Conservation (phyloP, 2,329 filamentous ascomycete genomes). For the Xylariaceae sp. region DNA sequence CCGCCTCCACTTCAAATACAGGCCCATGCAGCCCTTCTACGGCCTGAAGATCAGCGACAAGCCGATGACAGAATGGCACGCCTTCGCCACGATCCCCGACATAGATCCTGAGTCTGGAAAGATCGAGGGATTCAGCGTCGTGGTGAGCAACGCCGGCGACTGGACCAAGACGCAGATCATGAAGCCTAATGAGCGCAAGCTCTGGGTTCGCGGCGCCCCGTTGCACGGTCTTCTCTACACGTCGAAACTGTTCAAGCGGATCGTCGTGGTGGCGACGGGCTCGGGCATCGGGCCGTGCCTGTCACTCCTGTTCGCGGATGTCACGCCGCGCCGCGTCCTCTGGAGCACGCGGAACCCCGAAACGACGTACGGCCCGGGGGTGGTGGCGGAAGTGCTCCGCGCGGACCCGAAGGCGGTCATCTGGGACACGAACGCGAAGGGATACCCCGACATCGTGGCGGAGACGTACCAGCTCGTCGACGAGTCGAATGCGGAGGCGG, state of each 20-base stretch:
- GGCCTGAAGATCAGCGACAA: constrained; percentile 58
- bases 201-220: constrained; percentile 68
- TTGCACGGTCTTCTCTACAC: constrained; percentile 65
- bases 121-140: constrained; percentile 59
- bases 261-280: constrained; percentile 67
- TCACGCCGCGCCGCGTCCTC: constrained; percentile 55
- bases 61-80: constrained; percentile 69
- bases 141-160: constrained; percentile 73
- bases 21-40: constrained; percentile 52
- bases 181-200: constrained; percentile 50
- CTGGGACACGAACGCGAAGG: constrained; percentile 59
- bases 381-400: constrained; percentile 51
- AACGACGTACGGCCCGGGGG: constrained; percentile 56
- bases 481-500: constrained; percentile 60
- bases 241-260: constrained; percentile 59
- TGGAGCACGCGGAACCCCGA: constrained; percentile 64
- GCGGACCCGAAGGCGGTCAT: constrained; percentile 62
- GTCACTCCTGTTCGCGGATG: constrained; percentile 53
- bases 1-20: constrained; percentile 65
- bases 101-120: constrained; percentile 38
- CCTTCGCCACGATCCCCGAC: constrained; percentile 69
- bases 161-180: constrained; percentile 66
- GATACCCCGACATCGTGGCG: constrained; percentile 53
- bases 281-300: constrained; percentile 70
- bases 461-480: constrained; percentile 53